Base-by-base conservation (phyloP, 225 moss, liverwort and hornwort genomes). In the Neckera pumila region DNA sequence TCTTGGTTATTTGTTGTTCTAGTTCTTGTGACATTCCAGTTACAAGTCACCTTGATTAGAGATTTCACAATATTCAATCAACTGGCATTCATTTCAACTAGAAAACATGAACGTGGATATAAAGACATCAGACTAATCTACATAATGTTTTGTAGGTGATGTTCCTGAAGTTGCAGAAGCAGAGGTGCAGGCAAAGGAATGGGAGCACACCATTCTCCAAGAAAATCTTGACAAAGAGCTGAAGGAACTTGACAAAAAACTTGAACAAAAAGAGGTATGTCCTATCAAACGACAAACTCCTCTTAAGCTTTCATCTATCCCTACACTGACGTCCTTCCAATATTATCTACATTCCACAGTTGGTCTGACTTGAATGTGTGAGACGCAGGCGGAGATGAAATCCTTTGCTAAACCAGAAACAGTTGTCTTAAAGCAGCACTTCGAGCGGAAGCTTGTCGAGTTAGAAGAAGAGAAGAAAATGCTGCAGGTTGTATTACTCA, bases 401-500 rank as follows among this genome's bases (percentile, higher is more conserved):
- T 94, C 93, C 64, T 94, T 96, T 51, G 60, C 87, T 56, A 94
- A 95, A 91, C 93, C 97, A 27, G 97, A 99, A 76, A 88, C 97
- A 53, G 84, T 93, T 53, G 95, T 96, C 72, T 91, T 98, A 53
- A 99, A 99, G 93, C 96, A 97, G 86, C 98, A 99, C 85, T 99
- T 96, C 69, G 96, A 99, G 90, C 91, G 91, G 85, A 99, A 97
- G 90, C 90, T 99, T 84, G 93, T 97, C 51, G 98, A 99, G 74
- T 85, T 99, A 72, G 98, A 99, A 87, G 98, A 99, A 77, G 98
- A 99, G 92, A 99, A 96, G 92, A 97, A 95, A 87, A 42, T 84
- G 90, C 88, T 97, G 87, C 98, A 99, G 97, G 98, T 99, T 78
- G 23, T 64, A 76, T 59, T 79, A 36, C 64, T 67, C 17, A 60